These are phyloP conservation scores for Xylariaceae sp. DNA, from an alignment of 2,329 filamentous ascomycete species.

Conservation along the genomic window DNA sequence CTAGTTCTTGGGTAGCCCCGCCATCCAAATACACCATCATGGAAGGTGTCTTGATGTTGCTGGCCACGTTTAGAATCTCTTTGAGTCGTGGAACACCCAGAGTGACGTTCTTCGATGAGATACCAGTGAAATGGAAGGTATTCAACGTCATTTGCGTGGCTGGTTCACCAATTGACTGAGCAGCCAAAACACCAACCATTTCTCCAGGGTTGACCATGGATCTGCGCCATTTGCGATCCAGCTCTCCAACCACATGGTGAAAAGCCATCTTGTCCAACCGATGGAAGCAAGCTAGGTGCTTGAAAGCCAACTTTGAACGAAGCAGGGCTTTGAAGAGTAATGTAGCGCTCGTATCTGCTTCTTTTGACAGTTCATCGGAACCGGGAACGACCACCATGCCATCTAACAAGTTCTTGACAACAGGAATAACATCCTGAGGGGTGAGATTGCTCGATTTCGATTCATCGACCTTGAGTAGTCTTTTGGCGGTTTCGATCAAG, in stretches of 20 bases:
- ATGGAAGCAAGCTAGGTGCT: constrained; percentile 85
- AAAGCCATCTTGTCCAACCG: constrained; percentile 90
- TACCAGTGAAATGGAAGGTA: constrained; percentile 99
- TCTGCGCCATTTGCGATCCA: constrained; percentile 87
- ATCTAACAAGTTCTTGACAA: constrained; percentile 76
- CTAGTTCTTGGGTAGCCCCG: constrained; percentile 73
- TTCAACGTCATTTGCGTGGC: constrained; percentile 99
- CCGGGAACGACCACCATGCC: constrained; percentile 87
- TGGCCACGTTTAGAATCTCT: constrained; percentile 97
- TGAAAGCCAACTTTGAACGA: constrained; percentile 89
- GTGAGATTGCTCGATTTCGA: constrained; percentile 87
- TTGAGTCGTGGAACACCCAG: constrained; percentile 98
- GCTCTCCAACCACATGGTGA: constrained; percentile 87
- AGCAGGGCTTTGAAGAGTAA: constrained; percentile 91
- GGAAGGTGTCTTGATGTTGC: constrained; percentile 97
- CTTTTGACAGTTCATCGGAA: constrained; percentile 77
- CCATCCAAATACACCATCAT: constrained; percentile 89
- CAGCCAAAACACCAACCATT: constrained; percentile 97
- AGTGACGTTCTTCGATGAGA: constrained; percentile 99
- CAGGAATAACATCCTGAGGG: constrained; percentile 84
- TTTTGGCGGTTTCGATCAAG: constrained; percentile 88
- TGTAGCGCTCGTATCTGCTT: constrained; percentile 89
- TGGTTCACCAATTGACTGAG: constrained; percentile 97
- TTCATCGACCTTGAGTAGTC: constrained; percentile 88
- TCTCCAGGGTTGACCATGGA: constrained; percentile 90